These are phyloP conservation scores for Phycomyces nitens DNA, from an alignment of 192 early-diverging fungal genomes.

Conservation along the genomic window DNA sequence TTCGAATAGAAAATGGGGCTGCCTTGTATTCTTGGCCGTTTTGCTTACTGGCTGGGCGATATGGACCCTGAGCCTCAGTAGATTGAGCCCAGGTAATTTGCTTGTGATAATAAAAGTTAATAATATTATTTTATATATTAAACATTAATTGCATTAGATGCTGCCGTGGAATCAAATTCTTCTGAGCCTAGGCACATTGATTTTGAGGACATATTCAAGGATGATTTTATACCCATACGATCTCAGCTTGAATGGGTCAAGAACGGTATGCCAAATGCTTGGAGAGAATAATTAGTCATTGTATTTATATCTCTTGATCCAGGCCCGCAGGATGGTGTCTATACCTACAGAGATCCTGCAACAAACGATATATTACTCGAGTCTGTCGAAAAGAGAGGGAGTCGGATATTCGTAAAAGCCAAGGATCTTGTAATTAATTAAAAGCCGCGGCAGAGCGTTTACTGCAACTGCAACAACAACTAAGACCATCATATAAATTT, in stretches of 20 bases:
- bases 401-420: slow-evolving; percentile 23
- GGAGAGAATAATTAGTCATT: neutral
- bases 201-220: slow-evolving; percentile 14
- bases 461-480: too few species aligned
- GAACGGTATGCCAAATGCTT: slow-evolving; percentile 9
- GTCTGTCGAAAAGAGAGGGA: slow-evolving; percentile 12
- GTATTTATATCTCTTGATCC: neutral
- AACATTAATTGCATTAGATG: neutral
- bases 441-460: neutral
- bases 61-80: too few species aligned
- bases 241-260: slow-evolving; percentile 16
- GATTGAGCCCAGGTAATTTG: slow-evolving; percentile 5
- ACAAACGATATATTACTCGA: slow-evolving; percentile 16
- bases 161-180: slow-evolving; percentile 10
- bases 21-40: too few species aligned
- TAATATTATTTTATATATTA: too few species aligned
- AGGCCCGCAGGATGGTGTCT: slow-evolving; percentile 16
- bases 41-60: too few species aligned
- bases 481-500: slow-evolving; percentile 1
- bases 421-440: slow-evolving; percentile 6
- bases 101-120: slow-evolving; percentile 2
- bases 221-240: neutral
- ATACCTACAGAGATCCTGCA: neutral
- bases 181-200: slow-evolving; percentile 1
- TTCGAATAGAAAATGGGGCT: too few species aligned